A percentile compares a stretch with the other conserved stretches of the same genome.
phyloP scores from a whole-genome alignment of 1,284 basidiomycete species.

The Ganoderma lingzhi region DNA sequence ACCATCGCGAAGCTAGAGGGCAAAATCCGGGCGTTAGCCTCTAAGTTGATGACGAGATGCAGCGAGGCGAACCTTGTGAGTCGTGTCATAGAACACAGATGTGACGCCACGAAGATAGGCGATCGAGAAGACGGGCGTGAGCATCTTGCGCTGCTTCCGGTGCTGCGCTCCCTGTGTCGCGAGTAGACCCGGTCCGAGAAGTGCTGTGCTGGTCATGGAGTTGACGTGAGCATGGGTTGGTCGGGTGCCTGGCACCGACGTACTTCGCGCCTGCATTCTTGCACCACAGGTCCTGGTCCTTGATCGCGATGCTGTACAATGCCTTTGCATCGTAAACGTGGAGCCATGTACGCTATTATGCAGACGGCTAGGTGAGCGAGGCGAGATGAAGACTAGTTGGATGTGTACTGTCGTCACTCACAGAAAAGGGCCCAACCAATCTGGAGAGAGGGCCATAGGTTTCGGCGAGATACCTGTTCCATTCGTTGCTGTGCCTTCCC shows the following conservation, averaged over 20 bases:
- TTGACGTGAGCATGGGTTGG: not conserved
- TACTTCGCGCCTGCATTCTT: slow-evolving; percentile 23
- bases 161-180: slow-evolving; percentile 17
- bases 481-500: slow-evolving; percentile 28
- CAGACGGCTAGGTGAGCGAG: not conserved
- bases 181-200: slow-evolving; percentile 34
- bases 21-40: too few relatives aligned
- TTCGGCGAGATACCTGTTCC: slow-evolving; percentile 22
- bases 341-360: slow-evolving; percentile 16
- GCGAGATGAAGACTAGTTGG: not conserved
- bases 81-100: slow-evolving; percentile 17
- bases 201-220: slow-evolving; percentile 15
- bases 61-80: slow-evolving; percentile 6
- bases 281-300: slow-evolving; percentile 28
- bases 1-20: slow-evolving; percentile 18
- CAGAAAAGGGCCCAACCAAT: slow-evolving; percentile 27
- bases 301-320: slow-evolving; percentile 28
- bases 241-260: not conserved
- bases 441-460: slow-evolving; percentile 30
- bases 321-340: slow-evolving; percentile 26
- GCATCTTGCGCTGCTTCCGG: slow-evolving; percentile 27
- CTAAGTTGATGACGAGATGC: not conserved
- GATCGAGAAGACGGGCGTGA: slow-evolving; percentile 25
- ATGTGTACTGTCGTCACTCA: slow-evolving; percentile 5
- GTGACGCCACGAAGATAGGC: slow-evolving; percentile 23